Conservation (phyloP, 768 basidiomycete genomes). For the Suillus fuscotomentosus region DNA sequence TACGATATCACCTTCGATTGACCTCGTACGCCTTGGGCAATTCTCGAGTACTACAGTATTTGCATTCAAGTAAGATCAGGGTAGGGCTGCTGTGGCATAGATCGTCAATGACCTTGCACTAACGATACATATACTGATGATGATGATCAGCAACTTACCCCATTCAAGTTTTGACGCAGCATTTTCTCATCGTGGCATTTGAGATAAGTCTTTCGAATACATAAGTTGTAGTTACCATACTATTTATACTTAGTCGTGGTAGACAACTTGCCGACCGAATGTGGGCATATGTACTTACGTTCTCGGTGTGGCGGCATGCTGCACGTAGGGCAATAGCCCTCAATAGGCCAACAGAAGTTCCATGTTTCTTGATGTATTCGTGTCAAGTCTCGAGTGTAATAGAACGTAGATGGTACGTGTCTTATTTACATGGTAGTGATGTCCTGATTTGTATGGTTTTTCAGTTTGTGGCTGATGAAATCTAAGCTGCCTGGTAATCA, state of each 20-base stretch:
- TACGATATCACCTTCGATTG: conserved; percentile 25
- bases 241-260: neutral
- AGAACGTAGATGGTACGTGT: neutral
- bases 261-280: neutral
- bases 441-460: neutral
- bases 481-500: neutral
- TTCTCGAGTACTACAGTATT: conserved; percentile 23
- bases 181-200: neutral
- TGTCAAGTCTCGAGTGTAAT: neutral
- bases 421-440: neutral
- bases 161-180: conserved; percentile 12
- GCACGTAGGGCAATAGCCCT: too few relatives aligned
- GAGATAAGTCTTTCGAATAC: neutral
- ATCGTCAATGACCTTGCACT: neutral
- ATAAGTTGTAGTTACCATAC: neutral
- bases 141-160: conserved; percentile 19
- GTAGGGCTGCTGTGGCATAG: conserved; percentile 22
- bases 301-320: neutral
- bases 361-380: neutral
- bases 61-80: conserved; percentile 21
- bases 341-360: neutral
- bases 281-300: neutral
- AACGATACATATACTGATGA: neutral
- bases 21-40: conserved; percentile 14
- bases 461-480: neutral